Conservation (phyloP, 768 basidiomycete species). For the Boletales sp. region DNA sequence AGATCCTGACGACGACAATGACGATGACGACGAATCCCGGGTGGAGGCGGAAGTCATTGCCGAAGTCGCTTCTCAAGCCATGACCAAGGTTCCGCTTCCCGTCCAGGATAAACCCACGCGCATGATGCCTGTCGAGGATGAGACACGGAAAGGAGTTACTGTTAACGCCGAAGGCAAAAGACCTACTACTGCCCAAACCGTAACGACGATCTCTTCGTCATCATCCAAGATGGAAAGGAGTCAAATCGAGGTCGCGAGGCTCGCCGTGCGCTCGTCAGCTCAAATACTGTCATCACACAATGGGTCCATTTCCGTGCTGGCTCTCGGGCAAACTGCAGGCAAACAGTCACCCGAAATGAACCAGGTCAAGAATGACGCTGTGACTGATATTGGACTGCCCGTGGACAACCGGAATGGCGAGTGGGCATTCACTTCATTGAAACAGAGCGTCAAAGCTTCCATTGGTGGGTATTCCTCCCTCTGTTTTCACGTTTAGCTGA, state of each 20-base stretch:
- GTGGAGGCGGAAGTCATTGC: constrained; percentile 27
- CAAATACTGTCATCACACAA: constrained; percentile 25
- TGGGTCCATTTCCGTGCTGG: constrained; percentile 19
- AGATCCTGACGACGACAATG: background rate
- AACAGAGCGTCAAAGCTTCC: constrained; percentile 69
- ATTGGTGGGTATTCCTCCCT: constrained; percentile 49
- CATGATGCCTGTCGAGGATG: constrained; percentile 1
- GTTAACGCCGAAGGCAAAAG: constrained; percentile 1
- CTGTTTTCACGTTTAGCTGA: background rate
- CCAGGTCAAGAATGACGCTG: constrained; percentile 6
- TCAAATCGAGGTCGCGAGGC: constrained; percentile 28
- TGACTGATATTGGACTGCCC: constrained; percentile 25
- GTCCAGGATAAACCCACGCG: background rate
- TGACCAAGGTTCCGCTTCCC: no score
- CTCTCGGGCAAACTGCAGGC: constrained; percentile 2
- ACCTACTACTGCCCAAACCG: constrained; percentile 9
- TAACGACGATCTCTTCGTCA: constrained; percentile 14
- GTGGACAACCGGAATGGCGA: constrained; percentile 28
- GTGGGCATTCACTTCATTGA: constrained; percentile 48
- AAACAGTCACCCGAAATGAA: constrained; percentile 8
- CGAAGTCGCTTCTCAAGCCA: constrained; percentile 9
- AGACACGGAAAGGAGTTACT: background rate
- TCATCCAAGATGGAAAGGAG: constrained; percentile 25
- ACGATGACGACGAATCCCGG: constrained; percentile 23
- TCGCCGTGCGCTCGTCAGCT: constrained; percentile 27